Evolutionary conservation across 1,139 yeast genomes (phyloP), one percentile per base, ranked within the genome.

Genomic region (Pichia inconspicua): DNA sequence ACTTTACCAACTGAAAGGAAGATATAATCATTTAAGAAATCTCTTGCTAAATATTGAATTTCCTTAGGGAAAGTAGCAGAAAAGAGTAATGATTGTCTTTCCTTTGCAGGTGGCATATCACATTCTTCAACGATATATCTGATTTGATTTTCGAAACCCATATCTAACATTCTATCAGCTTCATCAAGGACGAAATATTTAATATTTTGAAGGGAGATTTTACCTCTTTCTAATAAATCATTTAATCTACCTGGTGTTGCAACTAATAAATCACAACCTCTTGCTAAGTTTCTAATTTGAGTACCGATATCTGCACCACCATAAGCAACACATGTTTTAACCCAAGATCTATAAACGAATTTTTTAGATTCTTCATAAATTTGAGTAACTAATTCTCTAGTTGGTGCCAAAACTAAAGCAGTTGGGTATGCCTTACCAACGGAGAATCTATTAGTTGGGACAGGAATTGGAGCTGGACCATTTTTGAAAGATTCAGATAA

Each of bases 111-210:
- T 55, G 98, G 96, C 97, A 90, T 90, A 68, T 88, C 97, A 75
- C 94, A 90, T 60, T 86, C 95, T 72, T 92, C 96, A 54, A 92
- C 98, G 66, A 92, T 90, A 68, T 90, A 87, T 79, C 98, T 87
- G 66, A 92, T 92, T 77, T 92, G 98, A 57, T 97, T 97, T 76
- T 92, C 98, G 73, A 92, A 92, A 78, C 98, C 98, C 98, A 92
- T 92, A 82, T 92, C 98, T 73, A 92, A 82, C 98, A 92, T 92
- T 77, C 98, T 87, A 73, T 92, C 98, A 66, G 98, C 98, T 78
- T 92, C 98, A 72, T 92, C 98, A 58, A 92, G 78, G 46, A 92
- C 97, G 67, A 92, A 78, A 72, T 88, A 92, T 70, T 86, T 88
- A 71, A 92, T 89, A 73, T 87, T 88, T 58, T 80, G 77, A 64